Base-by-base conservation (phyloP, 495 filamentous ascomycete species). In the Chaetomium tenue region DNA sequence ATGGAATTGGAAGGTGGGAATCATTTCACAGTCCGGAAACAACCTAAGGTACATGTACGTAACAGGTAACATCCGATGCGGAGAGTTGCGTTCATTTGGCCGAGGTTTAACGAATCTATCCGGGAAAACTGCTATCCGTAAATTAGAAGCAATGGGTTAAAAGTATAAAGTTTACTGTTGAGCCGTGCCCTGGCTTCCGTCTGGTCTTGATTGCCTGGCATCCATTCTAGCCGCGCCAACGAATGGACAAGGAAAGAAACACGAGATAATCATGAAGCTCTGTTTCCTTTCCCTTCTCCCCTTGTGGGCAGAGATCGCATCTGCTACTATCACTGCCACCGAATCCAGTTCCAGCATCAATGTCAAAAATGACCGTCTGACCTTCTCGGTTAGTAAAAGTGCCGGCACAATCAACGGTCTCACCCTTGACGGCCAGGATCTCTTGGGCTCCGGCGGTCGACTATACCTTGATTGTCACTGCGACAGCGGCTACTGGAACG, bases 401-500 rank as follows among this genome's bases (percentile, higher is more conserved):
- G 33, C 54, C 33, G 54, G 54, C 54, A 57, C 54, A 5, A 57
- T 57, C 4, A 15, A 57, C 9, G n/a, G 11, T 20, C 54, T 57
- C 9, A 57, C 12, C 9, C 54, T 57, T 37, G 54, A 57, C 20
- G 54, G 54, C 9, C 54, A 57, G 7, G 37, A 57, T 18, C 54
- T 57, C 0, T 25, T 57, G 33, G 54, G 54, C 20, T 57, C 54
- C 3, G 37, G 54, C 54, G 54, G 54, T 4, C 5, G 54, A 25
- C 54, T 57, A 7, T 57, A 57, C 33, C 54, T 57, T 7, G 54
- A 57, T 11, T 57, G 54, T 5, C 54, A 57, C 33, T 57, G 54
- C 54, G 54, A 57, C 54, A 57, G 54, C 20, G 54, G 54, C 11
- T 57, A 40, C 33, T 57, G 54, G 54, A 25, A 57, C 20, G 54